phyloP scores from a whole-genome alignment of 2,329 filamentous ascomycete species.

The Colletotrichum caudatum region DNA sequence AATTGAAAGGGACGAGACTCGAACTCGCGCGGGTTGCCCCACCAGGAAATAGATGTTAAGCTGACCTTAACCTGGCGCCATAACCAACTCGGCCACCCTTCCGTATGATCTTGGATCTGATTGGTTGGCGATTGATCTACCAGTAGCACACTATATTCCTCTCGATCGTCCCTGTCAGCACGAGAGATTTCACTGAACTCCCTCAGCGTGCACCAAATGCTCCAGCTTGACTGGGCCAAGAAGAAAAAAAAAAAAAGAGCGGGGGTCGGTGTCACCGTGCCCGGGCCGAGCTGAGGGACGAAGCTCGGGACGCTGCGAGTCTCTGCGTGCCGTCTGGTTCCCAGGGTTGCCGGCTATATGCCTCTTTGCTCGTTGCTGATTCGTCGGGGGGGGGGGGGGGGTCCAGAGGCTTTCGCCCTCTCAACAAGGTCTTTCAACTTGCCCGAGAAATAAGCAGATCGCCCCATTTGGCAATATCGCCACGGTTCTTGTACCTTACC shows the following conservation, averaged over 20 bases:
- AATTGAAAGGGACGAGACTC: conserved; percentile 7
- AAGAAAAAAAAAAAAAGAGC: too few species aligned
- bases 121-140: neutral
- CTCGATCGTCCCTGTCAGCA: too few species aligned
- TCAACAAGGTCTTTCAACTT: too few species aligned
- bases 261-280: conserved; percentile 19
- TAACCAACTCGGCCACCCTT: conserved; percentile 11
- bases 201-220: too few species aligned
- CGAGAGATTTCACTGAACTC: too few species aligned
- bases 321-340: neutral
- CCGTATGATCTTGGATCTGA: neutral
- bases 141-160: rapidly evolving
- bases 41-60: conserved; percentile 10
- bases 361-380: conserved; percentile 21
- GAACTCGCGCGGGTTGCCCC: conserved; percentile 10
- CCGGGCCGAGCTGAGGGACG: conserved; percentile 15
- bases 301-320: neutral
- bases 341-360: neutral
- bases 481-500: too few species aligned
- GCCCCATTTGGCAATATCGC: too few species aligned
- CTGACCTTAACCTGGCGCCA: conserved; percentile 9
- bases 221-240: too few species aligned
- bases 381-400: neutral
- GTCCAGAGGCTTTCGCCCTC: too few species aligned
- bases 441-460: too few species aligned